phyloP scores from a whole-genome alignment of 805 yeast species.

The Vanderwaltozyma tropicalis region DNA sequence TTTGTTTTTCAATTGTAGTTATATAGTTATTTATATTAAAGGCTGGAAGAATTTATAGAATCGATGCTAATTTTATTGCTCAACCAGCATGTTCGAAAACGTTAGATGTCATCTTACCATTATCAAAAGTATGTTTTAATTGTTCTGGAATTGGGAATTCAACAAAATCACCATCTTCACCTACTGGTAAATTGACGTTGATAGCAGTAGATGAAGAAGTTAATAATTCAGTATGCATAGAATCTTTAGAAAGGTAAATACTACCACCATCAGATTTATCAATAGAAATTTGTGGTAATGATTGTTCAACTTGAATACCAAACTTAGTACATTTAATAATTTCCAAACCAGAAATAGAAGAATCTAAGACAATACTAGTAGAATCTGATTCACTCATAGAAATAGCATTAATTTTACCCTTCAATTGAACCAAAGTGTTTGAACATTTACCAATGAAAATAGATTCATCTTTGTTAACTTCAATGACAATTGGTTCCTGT shows the following conservation, averaged over 20 bases:
- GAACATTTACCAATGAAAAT: slow-evolving; percentile 77
- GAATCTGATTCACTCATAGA: slow-evolving; percentile 63
- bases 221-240: slow-evolving; percentile 67
- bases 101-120: slow-evolving; percentile 53
- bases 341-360: slow-evolving; percentile 79
- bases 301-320: slow-evolving; percentile 78
- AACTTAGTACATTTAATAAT: slow-evolving; percentile 70
- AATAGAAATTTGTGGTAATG: slow-evolving; percentile 70
- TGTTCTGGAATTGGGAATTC: slow-evolving; percentile 91
- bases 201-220: slow-evolving; percentile 79
- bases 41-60: no score
- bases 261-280: slow-evolving; percentile 86
- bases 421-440: slow-evolving; percentile 65
- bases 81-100: slow-evolving; percentile 80
- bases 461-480: slow-evolving; percentile 78
- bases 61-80: no score
- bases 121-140: slow-evolving; percentile 57
- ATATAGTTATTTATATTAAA: no score
- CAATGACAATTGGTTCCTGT: slow-evolving; percentile 44
- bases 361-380: slow-evolving; percentile 71
- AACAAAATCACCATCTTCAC: slow-evolving; percentile 57
- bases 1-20: no score
- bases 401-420: slow-evolving; percentile 87
- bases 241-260: slow-evolving; percentile 62
- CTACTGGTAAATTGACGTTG: slow-evolving; percentile 73